Evolutionary conservation across 2,329 filamentous ascomycete species (phyloP), one percentile per base, ranked within the genome.

Genomic region (Cladosporium colombiae): DNA sequence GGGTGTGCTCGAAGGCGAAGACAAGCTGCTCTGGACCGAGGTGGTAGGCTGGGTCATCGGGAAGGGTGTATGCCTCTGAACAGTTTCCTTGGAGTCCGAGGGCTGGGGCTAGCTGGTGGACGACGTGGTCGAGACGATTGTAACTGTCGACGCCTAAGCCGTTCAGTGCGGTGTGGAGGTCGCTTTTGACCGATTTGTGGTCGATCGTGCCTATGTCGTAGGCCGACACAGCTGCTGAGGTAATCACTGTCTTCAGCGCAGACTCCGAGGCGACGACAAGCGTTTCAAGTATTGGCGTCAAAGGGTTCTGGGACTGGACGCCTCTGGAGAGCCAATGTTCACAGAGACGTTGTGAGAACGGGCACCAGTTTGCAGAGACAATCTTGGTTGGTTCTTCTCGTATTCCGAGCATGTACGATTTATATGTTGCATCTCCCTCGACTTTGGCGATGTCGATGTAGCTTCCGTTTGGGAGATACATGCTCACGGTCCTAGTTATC

Each of bases 361-460:
- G 23, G 14, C 49, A 52, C 2, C 3, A 52, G 13, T 27, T 52
- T 29, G 49, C 23, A 25, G 49, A 52, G 2, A 25, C 23, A 11
- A 52, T 14, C 21, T 52, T 52, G 5, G 4, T 27, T 5, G 21
- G 25, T 46, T 59, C 23, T 46, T 27, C n/a, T 46, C 27, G 13
- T 52, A 23, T 29, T 1, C 58, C 58, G 23, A 62, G 59, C 59
- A 62, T 62, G 46, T 62, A 53, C 10, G 59, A 3, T 53, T 62
- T 62, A 44, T 62, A 62, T 7, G 10, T 18, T n/a, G 29, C 29
- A 5, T 21, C 31, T n/a, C 60, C 60, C 13, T 55, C 46, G 27
- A 63, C 31, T 44, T 63, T 63, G 31, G 60, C 60, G 29, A 63
- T 63, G 35, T 63, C 60, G 33, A 63, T 55, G 46, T 63, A 55